Percentiles rank a stretch among this genome's conserved stretches.
These are phyloP conservation scores for Cardamine resedifolia DNA, from an alignment of 345 rosid genomes.

Conservation along the genomic window DNA sequence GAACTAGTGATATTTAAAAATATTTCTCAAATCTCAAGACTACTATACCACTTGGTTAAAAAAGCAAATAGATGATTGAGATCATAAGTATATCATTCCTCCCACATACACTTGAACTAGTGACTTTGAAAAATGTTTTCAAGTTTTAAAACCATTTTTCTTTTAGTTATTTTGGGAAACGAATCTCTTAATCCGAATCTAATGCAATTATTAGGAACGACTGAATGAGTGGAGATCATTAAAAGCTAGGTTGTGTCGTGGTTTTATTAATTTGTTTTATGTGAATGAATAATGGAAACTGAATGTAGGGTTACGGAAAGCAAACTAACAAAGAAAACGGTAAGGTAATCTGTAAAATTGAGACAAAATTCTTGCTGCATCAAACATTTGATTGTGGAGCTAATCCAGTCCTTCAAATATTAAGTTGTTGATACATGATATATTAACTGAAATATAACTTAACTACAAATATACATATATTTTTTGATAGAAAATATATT, in stretches of 20 bases:
- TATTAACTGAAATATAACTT: no score
- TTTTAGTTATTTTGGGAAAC: slow-evolving; percentile 4
- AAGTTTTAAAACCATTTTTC: no score
- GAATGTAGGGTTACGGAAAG: not conserved
- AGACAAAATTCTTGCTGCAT: not conserved
- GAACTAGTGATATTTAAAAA: no score
- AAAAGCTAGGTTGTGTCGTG: not conserved
- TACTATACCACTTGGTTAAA: no score
- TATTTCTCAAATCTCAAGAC: no score
- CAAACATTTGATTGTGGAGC: not conserved
- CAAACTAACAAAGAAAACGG: not conserved
- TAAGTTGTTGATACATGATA: no score
- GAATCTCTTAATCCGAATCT: not conserved
- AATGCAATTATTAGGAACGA: not conserved
- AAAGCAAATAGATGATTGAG: no score
- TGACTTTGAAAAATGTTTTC: no score
- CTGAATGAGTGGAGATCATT: not conserved
- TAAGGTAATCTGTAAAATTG: not conserved
- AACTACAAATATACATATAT: no score
- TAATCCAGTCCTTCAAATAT: not conserved
- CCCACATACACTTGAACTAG: no score
- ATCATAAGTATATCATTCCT: no score
- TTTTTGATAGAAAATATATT: no score
- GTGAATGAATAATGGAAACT: not conserved
- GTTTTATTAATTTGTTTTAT: not conserved